Conservation (phyloP, 2,329 filamentous ascomycete species). For the Penicillium sp. region DNA sequence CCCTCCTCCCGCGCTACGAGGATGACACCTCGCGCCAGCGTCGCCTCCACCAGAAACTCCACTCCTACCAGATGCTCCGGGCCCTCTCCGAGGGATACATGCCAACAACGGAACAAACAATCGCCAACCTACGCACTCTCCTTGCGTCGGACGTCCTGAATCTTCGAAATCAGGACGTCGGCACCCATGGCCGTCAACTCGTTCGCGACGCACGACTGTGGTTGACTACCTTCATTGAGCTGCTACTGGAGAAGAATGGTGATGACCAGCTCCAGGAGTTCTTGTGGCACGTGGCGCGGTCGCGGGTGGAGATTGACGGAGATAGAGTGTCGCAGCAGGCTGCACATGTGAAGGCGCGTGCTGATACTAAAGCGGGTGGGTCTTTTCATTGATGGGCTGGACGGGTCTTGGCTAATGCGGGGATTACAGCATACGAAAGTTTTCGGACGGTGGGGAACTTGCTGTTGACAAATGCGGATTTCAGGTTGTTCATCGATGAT, state of each 20-base stretch:
- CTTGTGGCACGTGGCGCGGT: conserved; percentile 76
- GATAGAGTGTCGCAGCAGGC: conserved; percentile 62
- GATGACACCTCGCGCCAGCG: conserved; percentile 78
- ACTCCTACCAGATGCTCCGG: conserved; percentile 86
- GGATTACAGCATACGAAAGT: conserved; percentile 70
- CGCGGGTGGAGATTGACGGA: conserved; percentile 67
- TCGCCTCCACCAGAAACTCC: conserved; percentile 81
- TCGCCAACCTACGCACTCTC: conserved; percentile 75
- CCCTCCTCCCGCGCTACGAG: conserved; percentile 70
- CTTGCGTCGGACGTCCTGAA: conserved; percentile 77
- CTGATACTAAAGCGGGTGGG: conserved; percentile 68
- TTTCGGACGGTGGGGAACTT: conserved; percentile 78
- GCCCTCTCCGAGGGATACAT: conserved; percentile 82
- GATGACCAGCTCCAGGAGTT: conserved; percentile 88
- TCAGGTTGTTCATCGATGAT: conserved; percentile 80
- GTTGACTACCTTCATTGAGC: conserved; percentile 75
- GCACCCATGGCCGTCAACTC: conserved; percentile 71
- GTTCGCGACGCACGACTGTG: conserved; percentile 69
- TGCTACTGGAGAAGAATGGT: conserved; percentile 77
- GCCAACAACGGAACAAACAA: conserved; percentile 83
- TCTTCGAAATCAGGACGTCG: conserved; percentile 70
- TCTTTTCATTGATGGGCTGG: not conserved
- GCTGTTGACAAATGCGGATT: conserved; percentile 86
- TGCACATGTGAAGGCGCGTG: conserved; percentile 62
- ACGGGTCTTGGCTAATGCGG: conserved; percentile 12